Base-by-base conservation (phyloP, 202 grass and related monocot species). In the Zoysia matrella region DNA sequence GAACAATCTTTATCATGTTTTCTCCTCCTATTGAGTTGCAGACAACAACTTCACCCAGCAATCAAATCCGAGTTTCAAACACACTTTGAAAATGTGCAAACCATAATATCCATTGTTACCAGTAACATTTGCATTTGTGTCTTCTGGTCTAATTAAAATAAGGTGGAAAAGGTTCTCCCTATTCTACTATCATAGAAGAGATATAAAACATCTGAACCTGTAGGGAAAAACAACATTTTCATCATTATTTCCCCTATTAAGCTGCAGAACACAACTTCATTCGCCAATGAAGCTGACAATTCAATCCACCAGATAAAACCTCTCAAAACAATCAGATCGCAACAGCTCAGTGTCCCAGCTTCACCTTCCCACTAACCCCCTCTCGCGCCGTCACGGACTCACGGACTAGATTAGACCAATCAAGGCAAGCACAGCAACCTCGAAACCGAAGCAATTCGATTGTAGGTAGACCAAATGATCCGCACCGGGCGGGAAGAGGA, bases 401-500 rank as follows among this genome's bases (percentile, higher is more conserved):
- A 36, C 30, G 30, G 30, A 39, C 56, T 9, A 12, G 13, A 55
- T 8, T 12, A 15, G 45, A 53, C 9, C 47, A 53, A 81, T 69
- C 36, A 51, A 22, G 56, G 56, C 11, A 67, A 43, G 42, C n/a
- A 15, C 46, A 36, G 14, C 11, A 36, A 8, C 7, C 15, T 7
- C 60, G 43, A 46, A 62, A 4, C 22, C 12, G 12, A 13, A 18
- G 48, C 71, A 76, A 86, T 86, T 70, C 71, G 51, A 81, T 39
- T 47, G 67, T 47, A 2, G 14, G 67, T 45, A 58, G 53, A 46
- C 42, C 65, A 18, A 11, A 5, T 0, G 52, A 44, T 12, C 44
- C 52, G 44, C 30, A 10, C 53, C 11, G 11, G 3, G 4, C 15
- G 53, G 72, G 42, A 43, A 12, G 11, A 47, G 13, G 52, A 5